Base-by-base conservation (phyloP, 2,329 filamentous ascomycete genomes). In the Nemania diffusa region DNA sequence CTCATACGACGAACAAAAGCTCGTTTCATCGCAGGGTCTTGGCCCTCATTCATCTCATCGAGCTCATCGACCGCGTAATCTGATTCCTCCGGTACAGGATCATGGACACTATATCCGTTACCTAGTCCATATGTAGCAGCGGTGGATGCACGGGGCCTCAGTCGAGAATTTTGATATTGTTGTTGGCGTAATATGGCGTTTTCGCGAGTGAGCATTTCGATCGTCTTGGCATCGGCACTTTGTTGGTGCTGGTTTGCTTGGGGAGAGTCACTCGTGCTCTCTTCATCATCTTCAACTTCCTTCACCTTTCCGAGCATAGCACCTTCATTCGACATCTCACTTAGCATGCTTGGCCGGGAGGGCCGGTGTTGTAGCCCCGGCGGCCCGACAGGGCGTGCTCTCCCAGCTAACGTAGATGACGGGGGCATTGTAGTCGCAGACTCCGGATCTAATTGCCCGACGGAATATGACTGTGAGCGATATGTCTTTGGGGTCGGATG, bases 381-480 rank as follows among this genome's bases (percentile, higher is more conserved):
- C 69, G 91, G 88, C 24, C 86, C 85, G n/a, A 83, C 73, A 40
- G 82, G 75, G 57, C 86, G 84, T 56, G 84, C 80, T 55, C 87
- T 83, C n/a, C 84, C 82, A 13, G 83, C 78, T 48, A 88, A 78
- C 24, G 85, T 80, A 3, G 85, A 79, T 3, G 86, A 81, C 2
- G 84, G 78, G 63, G 79, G 81, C 77, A 85, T 80, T 15, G 81
- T 73, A 2, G 74, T 75, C 15, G 80, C 74, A 1, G 80, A 80
- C 65, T 95, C 92, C 0, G 90, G 87, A 60, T 97, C 94, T 68
- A 94, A 84, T 77, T 97, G 94, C 4, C 94, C 94, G 55, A 97
- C 95, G 0, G 95, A 98, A 79, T 98, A 98, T 4, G 96, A 98
- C 79, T 97, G 93, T 5, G 96, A 99, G 50, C 96, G 90, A 74